Base-by-base conservation (phyloP, 2,329 filamentous ascomycete genomes). In the Trichoderma koningii region DNA sequence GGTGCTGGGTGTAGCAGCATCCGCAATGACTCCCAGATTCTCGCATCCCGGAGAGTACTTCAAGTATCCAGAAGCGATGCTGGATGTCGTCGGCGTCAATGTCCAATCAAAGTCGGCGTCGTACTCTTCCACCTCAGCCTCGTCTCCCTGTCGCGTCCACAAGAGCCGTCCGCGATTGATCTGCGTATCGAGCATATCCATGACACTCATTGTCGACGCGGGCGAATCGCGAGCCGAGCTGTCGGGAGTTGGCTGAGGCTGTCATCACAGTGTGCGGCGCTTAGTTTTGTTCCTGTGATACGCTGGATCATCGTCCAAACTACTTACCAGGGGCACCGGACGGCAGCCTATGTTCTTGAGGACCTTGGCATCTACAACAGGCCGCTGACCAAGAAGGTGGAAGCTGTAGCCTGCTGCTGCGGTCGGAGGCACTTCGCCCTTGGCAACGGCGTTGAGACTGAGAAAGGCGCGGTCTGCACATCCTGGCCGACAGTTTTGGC, bases 381-480 rank as follows among this genome's bases (percentile, higher is more conserved):
- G 84, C n/a, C 83, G 74, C 7, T 72, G 70, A 28, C 78, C 71
- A 41, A 77, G 59, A 6, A 76, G 69, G 56, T 83, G 78, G 66
- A 87, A 87, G 15, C 84, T 81, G 68, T 80, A 87, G 1, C 83
- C 85, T 1, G 77, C 75, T 7, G 81, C 81, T 5, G 80, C 81
- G 5, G 79, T 81, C 5, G 83, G 77, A 0, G 80, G 79, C 3
- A 86, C 74, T 55, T 85, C 81, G 7, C 78, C 83, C 23, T 81
- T 73, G n/a, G 76, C 71, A 23, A 87, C 75, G 4, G 78, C 81
- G 66, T 84, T 73, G 19, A 87, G 74, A 68, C 81, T 83, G 23
- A 87, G 72, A 66, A 75, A 84, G 1, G 79, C 71, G 30, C 84
- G 80, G 15, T 81, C 76, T 23, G 74, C 71, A 28, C 75, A 78